These are phyloP conservation scores for Yamadazyma olivae DNA, from an alignment of 805 yeast species.

Conservation along the genomic window DNA sequence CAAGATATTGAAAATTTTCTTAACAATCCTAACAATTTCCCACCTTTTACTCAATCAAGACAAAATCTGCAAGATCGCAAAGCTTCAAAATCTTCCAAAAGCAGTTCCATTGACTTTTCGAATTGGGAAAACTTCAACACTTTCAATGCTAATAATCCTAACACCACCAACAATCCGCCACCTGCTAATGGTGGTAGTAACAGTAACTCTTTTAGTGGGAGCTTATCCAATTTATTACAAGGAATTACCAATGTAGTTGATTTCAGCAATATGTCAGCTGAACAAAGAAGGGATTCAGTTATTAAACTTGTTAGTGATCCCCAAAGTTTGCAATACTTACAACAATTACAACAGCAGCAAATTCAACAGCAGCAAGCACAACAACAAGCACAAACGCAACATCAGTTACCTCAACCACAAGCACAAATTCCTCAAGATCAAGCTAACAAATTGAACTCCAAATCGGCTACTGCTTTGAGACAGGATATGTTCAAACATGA, in stretches of 20 bases:
- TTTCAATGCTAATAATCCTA: not conserved
- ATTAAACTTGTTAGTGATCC: conserved; percentile 35
- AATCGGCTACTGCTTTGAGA: conserved; percentile 23
- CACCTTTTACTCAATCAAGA: conserved; percentile 9
- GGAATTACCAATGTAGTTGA: conserved; percentile 36
- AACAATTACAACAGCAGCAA: conserved; percentile 6
- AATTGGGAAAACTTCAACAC: conserved; percentile 23
- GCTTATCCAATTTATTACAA: conserved; percentile 29
- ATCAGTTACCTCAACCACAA: conserved; percentile 1
- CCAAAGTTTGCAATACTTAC: conserved; percentile 11
- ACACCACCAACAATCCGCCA: conserved; percentile 14
- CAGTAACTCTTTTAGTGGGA: conserved; percentile 20
- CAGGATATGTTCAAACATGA: conserved; percentile 36
- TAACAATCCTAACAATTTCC: conserved; percentile 11
- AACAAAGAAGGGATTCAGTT: conserved; percentile 39
- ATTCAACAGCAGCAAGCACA: conserved; percentile 3
- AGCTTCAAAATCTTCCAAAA: conserved; percentile 21
- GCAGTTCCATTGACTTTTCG: conserved; percentile 24
- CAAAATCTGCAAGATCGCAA: conserved; percentile 15
- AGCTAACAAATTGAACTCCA: conserved; percentile 6
- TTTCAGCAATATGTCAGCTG: conserved; percentile 35
- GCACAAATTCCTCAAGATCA: conserved; percentile 9
- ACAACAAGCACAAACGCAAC: not conserved
- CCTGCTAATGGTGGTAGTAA: conserved; percentile 3
- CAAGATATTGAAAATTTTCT: conserved; percentile 33